Evolutionary conservation across 106 monocot species (phyloP), one percentile per base, ranked within the genome.

Genomic region (Dactylorhiza incarnata): DNA sequence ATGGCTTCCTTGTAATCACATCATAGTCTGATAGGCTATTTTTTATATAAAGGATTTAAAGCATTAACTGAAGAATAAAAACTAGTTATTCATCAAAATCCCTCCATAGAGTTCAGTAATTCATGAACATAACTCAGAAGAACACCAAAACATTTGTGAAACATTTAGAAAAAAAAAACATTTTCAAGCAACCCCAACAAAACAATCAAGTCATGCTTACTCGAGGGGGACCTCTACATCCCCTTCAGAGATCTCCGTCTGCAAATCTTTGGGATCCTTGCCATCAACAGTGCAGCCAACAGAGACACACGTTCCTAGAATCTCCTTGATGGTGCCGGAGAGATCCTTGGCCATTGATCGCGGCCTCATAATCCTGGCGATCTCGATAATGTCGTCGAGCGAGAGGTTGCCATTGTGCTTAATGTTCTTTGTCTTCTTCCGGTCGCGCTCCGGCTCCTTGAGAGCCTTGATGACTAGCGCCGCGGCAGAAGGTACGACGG

Each of bases 391-490:
- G 26, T 89, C 89, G 58, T 89, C 86, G 3, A 89, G 76, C 4
- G 83, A 78, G 81, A 89, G 85, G 81, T 86, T 89, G 0, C 86
- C 89, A 26, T 68, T 62, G 76, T 89, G 89, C 83, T 86, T 89
- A 79, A 89, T 88, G 72, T 88, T 88, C 73, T 88, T 88, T 17
- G 67, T 72, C 78, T 88, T 88, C 79, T 85, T 85, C n/a, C 85
- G 78, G 78, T 86, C 85, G 25, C 85, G 74, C 83, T 85, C 85
- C 0, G 85, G 85, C 74, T 89, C 89, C 79, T 86, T 89, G 26
- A 89, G 73, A 11, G 85, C 85, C 81, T 86, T 86, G 81, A 89
- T 89, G n/a, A 89, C 83, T 17, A 89, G 81, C 46, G 89, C 22
- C 89, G 71, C 83, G 81, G 83, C 3, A 81, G 89, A 89, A 44